Conservation (phyloP, 2,329 filamentous ascomycete genomes). For the Colletotrichum liaoningense region DNA sequence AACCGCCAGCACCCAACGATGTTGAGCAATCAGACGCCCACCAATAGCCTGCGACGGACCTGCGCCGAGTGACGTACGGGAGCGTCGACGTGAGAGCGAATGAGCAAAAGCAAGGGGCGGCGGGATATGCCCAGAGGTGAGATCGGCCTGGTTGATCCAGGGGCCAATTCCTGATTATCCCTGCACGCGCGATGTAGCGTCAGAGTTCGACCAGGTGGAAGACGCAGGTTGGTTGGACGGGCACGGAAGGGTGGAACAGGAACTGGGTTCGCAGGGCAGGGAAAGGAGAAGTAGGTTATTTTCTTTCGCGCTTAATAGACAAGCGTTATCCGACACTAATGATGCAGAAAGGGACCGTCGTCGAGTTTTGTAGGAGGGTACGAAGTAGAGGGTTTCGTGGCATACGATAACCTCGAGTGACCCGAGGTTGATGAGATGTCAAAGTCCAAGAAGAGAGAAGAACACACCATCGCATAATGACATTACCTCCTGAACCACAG, state of each 20-base stretch:
- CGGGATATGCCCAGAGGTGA: constrained; percentile 12
- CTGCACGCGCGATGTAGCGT: constrained; percentile 32
- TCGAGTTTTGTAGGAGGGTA: background rate
- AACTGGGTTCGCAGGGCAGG: constrained; percentile 31
- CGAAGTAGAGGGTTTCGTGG: background rate
- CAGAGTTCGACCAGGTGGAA: constrained; percentile 25
- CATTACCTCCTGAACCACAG: no score
- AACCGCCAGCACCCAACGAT: background rate
- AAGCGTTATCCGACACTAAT: background rate
- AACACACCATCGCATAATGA: background rate
- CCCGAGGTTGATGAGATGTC: background rate
- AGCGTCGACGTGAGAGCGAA: constrained; percentile 18
- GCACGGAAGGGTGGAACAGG: constrained; percentile 10
- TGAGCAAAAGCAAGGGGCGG: constrained; percentile 13
- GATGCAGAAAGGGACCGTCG: background rate
- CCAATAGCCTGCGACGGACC: constrained; percentile 23
- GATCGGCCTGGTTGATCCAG: constrained; percentile 35
- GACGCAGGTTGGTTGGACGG: constrained; percentile 28
- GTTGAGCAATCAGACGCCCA: constrained; percentile 15
- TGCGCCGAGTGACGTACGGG: constrained; percentile 34
- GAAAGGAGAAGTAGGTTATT: constrained; percentile 1
- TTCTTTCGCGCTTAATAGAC: constrained; percentile 10
- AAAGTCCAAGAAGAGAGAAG: background rate
- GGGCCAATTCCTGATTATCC: constrained; percentile 36
- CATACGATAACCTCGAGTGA: background rate